Evolutionary conservation across 1,284 basidiomycete genomes (phyloP).

Genomic region (Cystobasidiaceae sp.): DNA sequence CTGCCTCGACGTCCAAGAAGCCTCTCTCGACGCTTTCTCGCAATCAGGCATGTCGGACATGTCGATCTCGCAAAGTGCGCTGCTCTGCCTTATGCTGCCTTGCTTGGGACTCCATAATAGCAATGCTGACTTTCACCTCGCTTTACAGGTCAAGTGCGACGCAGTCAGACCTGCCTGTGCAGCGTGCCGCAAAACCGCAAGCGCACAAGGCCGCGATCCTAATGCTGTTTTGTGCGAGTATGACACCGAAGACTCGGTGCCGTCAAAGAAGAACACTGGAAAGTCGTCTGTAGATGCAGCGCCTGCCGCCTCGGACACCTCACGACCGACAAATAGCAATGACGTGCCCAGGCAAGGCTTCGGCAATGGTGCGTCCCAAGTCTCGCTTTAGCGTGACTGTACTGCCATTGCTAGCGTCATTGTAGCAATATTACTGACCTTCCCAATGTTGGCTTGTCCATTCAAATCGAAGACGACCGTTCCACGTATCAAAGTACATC

Average conservation of each 20-base stretch:
- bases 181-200: slow-evolving; percentile 22
- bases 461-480: too few relatives aligned
- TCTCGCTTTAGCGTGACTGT: too few relatives aligned
- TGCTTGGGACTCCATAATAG: neutral
- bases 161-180: slow-evolving; percentile 28
- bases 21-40: slow-evolving; percentile 6
- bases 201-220: slow-evolving; percentile 5
- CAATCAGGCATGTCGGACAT: slow-evolving; percentile 27
- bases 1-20: neutral
- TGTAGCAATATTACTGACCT: too few relatives aligned
- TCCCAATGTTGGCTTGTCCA: too few relatives aligned
- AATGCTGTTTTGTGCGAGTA: slow-evolving; percentile 26
- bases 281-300: slow-evolving; percentile 1
- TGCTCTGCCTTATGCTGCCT: neutral
- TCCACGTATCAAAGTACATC: too few relatives aligned
- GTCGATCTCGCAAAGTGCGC: slow-evolving; percentile 20
- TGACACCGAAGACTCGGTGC: neutral
- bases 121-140: too few relatives aligned
- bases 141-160: slow-evolving; percentile 31
- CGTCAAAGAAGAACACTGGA: neutral
- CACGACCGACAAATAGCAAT: too few relatives aligned
- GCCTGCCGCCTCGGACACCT: neutral
- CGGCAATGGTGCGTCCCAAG: too few relatives aligned
- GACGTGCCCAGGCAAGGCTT: too few relatives aligned
- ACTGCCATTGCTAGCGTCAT: too few relatives aligned